Base-by-base conservation (phyloP, 352 stramenopile genomes). In the Phytophthora hibernalis region DNA sequence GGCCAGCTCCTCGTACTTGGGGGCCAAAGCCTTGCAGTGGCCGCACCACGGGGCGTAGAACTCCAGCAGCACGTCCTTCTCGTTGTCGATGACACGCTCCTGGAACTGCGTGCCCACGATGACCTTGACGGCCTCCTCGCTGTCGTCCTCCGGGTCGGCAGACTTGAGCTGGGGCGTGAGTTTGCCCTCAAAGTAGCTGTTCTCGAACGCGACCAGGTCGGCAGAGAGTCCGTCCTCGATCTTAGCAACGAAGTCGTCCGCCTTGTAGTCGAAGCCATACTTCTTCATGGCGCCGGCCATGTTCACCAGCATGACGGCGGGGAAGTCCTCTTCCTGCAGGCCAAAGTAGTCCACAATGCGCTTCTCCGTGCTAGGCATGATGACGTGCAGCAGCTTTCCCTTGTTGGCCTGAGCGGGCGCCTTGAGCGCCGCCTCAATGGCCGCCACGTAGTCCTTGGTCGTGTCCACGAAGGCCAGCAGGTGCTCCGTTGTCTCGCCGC, bases 321-420 rank as follows among this genome's bases (percentile, higher is more conserved):
- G 96, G 49, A 98, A 72, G 61, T 97, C 84, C 28, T 85, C 89
- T 26, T 89, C 76, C 69, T 85, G 91, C 28, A 98, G 68, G 59
- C 89, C 93, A 60, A 98, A 98, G 87, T 97, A 98, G 45, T 97
- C 91, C 33, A 98, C 74, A 28, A 98, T 92, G 47, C 91, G 91
- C 38, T 83, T 85, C 79, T 98, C 93, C 20, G 83, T 89, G 61
- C 79, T 75, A 45, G 87, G 87, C 58, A 98, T 88, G 54, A 96
- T 75, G 15, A 98, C 86, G 79, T 97, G 90, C 45, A 98, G 73
- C 54, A 96, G 70, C 71, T 97, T 92, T 70, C 92, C 90, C 87
- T 95, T 95, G 80, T 88, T 89, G 47, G 76, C 80, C 64, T 85
- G 71, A 40, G 90, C 88, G 21, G 82, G 71, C 30, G 61, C 59